These are phyloP conservation scores for Byssoonygena ceratinophila DNA, from an alignment of 2,329 filamentous ascomycete genomes.

Conservation along the genomic window DNA sequence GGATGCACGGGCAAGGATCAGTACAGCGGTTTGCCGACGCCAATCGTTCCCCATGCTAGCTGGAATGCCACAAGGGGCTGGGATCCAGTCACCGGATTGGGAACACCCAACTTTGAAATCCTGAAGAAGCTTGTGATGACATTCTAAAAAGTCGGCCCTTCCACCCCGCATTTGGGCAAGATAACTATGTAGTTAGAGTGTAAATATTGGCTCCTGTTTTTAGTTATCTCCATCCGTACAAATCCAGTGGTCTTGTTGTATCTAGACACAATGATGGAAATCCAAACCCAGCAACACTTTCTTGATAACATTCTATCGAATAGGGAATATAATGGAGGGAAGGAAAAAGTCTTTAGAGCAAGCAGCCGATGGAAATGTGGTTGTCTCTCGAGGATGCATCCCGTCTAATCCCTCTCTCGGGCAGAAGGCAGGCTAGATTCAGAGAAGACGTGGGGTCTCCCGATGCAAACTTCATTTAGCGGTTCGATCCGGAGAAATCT, in stretches of 20 bases:
- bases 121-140: constrained; percentile 11
- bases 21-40: constrained; percentile 14
- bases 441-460: too few species aligned
- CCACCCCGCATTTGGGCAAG: not conserved
- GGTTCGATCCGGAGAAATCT: too few species aligned
- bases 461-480: too few species aligned
- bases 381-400: too few species aligned
- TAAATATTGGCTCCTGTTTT: not conserved
- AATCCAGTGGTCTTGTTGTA: not conserved
- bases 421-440: too few species aligned
- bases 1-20: constrained; percentile 11
- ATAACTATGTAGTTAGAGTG: not conserved
- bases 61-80: constrained; percentile 44
- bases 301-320: too few species aligned
- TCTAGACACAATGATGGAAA: too few species aligned
- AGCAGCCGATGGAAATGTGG: too few species aligned
- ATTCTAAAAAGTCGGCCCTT: not conserved
- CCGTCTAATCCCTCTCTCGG: too few species aligned
- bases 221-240: not conserved
- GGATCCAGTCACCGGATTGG: constrained; percentile 42
- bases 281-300: too few species aligned
- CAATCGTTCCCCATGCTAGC: constrained; percentile 35
- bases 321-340: too few species aligned
- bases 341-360: too few species aligned
- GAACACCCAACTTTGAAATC: constrained; percentile 25